Conservation (phyloP, 2,329 filamentous ascomycete genomes). For the Ustulina deusta region DNA sequence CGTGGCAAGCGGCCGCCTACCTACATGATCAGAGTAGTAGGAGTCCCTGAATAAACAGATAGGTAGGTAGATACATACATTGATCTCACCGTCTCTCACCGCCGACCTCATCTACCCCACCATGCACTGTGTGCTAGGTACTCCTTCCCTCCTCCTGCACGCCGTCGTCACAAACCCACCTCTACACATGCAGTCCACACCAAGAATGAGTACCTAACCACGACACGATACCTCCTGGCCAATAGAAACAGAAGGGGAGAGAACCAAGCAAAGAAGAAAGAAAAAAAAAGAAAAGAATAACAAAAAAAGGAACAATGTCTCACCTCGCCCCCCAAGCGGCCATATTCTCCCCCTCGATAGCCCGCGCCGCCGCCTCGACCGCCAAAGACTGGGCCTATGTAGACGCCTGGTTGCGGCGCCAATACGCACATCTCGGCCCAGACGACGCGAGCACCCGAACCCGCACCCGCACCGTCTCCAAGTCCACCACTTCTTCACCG, state of each 20-base stretch:
- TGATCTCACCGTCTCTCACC: background rate
- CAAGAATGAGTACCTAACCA: background rate
- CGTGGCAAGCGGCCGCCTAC: no score
- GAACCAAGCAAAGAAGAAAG: no score
- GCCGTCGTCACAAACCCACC: no score
- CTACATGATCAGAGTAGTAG: no score
- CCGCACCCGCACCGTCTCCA: slow-evolving; percentile 58
- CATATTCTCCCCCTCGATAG: slow-evolving; percentile 76
- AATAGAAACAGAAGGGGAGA: background rate
- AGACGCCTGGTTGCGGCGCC: slow-evolving; percentile 82
- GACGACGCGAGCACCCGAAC: slow-evolving; percentile 48
- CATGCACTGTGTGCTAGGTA: no score
- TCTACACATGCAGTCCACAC: background rate
- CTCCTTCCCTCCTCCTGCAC: no score
- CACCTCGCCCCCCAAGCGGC: slow-evolving; percentile 56
- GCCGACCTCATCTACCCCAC: background rate
- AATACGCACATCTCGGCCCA: slow-evolving; percentile 55
- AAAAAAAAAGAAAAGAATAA: background rate
- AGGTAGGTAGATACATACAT: no score
- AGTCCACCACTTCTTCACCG: slow-evolving; percentile 57
- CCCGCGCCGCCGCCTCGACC: slow-evolving; percentile 80
- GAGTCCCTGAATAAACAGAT: no score
- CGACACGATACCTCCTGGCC: background rate
- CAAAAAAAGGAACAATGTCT: slow-evolving; percentile 46
- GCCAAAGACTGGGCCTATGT: slow-evolving; percentile 93